Percentiles rank a stretch among this genome's conserved stretches.
Conservation (phyloP, 2,329 filamentous ascomycete genomes). For the Fusarium oligoseptatum region DNA sequence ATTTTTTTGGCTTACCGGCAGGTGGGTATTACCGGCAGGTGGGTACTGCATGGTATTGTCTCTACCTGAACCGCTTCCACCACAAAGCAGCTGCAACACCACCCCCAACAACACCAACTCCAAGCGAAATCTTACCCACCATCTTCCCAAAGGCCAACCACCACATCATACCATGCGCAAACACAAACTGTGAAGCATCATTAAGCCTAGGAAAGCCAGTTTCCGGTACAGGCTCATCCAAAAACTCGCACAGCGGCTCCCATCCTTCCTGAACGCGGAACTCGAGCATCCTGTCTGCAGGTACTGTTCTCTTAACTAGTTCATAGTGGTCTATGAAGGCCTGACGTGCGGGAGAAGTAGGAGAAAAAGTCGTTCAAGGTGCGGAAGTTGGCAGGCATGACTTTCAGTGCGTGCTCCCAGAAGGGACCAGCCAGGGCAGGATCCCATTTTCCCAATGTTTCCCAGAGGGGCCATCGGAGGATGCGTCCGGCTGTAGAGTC, state of each 20-base stretch:
- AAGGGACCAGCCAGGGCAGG: conserved; percentile 13
- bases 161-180: conserved; percentile 34
- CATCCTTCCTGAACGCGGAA: conserved; percentile 28
- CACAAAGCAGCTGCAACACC: conserved; percentile 28
- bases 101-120: conserved; percentile 12
- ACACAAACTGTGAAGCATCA: conserved; percentile 29
- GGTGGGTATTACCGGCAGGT: too few relatives aligned
- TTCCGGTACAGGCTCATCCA: conserved; percentile 5
- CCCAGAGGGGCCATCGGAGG: conserved; percentile 36
- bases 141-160: conserved; percentile 37
- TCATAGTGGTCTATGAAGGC: conserved; percentile 22
- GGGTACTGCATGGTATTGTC: too few relatives aligned
- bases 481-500: conserved; percentile 20
- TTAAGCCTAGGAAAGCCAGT: conserved; percentile 21
- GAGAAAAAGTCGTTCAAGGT: conserved; percentile 29
- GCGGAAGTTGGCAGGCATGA: conserved; percentile 17
- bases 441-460: conserved; percentile 27
- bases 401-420: conserved; percentile 30
- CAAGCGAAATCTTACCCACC: conserved; percentile 18
- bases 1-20: too few relatives aligned
- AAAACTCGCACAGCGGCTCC: conserved; percentile 30
- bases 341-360: conserved; percentile 15
- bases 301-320: conserved; percentile 5
- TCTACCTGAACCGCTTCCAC: conserved; percentile 16
- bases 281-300: conserved; percentile 9